Conservation (phyloP, 2,329 filamentous ascomycete genomes). For the Magnaporthiopsis rhizophila region DNA sequence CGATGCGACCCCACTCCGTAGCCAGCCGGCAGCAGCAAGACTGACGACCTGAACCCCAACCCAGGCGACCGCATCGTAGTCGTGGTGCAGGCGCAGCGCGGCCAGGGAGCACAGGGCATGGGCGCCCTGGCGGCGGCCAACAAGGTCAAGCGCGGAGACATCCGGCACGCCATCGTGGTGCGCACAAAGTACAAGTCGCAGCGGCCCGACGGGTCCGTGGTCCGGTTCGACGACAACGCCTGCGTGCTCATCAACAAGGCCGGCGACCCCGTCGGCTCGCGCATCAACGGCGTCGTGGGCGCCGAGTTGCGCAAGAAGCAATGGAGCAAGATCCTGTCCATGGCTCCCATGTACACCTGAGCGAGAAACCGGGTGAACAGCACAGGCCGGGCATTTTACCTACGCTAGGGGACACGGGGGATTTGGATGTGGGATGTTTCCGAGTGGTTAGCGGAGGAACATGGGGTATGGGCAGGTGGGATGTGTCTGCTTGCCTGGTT, state of each 20-base stretch:
- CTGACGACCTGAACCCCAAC: not conserved
- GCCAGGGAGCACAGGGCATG: constrained; percentile 62
- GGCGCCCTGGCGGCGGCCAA: constrained; percentile 68
- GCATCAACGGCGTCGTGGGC: constrained; percentile 87
- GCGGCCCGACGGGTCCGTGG: constrained; percentile 78
- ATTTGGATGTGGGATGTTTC: not conserved
- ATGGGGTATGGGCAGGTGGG: not conserved
- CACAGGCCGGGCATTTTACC: no score
- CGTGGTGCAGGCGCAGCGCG: constrained; percentile 94
- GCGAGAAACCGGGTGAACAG: not conserved
- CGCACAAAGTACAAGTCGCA: constrained; percentile 83
- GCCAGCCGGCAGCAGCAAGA: not conserved
- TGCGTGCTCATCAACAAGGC: constrained; percentile 96
- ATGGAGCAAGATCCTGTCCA: constrained; percentile 96
- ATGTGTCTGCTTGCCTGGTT: not conserved
- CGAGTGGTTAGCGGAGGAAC: not conserved
- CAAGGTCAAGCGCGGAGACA: constrained; percentile 94
- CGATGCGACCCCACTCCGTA: not conserved
- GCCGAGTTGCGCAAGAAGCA: constrained; percentile 82
- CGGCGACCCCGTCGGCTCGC: constrained; percentile 87
- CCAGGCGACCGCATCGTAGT: constrained; percentile 93
- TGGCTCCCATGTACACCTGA: constrained; percentile 67
- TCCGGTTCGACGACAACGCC: constrained; percentile 95
- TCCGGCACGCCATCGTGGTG: constrained; percentile 91
- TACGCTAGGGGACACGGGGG: not conserved